These are phyloP conservation scores for Kodamaea leandrae DNA, from an alignment of 805 yeast species.

Conservation along the genomic window DNA sequence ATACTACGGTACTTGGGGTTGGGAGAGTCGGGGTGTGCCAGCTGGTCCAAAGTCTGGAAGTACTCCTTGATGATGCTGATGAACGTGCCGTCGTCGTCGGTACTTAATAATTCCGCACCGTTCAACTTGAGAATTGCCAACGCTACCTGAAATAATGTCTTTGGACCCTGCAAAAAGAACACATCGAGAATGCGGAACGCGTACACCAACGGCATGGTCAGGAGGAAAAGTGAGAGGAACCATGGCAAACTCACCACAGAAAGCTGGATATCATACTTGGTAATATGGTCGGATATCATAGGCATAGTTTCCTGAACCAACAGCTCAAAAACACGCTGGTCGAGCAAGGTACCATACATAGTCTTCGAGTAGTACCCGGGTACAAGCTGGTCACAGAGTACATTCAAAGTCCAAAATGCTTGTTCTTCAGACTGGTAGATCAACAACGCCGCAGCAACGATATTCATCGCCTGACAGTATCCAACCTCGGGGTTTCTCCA, in stretches of 20 bases:
- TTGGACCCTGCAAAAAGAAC: conserved; percentile 85
- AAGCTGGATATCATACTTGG: conserved; percentile 77
- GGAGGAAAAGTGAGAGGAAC: conserved; percentile 87
- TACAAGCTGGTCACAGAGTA: conserved; percentile 76
- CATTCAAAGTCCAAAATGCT: conserved; percentile 88
- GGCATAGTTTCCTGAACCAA: conserved; percentile 91
- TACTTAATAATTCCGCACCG: conserved; percentile 75
- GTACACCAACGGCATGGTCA: conserved; percentile 90
- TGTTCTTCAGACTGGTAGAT: conserved; percentile 94
- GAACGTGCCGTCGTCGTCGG: conserved; percentile 91
- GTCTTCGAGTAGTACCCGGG: conserved; percentile 97
- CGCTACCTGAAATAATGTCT: conserved; percentile 87
- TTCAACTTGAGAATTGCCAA: conserved; percentile 85
- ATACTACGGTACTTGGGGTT: conserved; percentile 63
- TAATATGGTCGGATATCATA: conserved; percentile 76
- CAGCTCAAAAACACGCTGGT: conserved; percentile 90
- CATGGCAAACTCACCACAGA: conserved; percentile 94
- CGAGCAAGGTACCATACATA: conserved; percentile 94
- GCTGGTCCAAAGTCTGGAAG: conserved; percentile 71
- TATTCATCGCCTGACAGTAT: conserved; percentile 98
- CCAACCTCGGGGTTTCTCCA: conserved; percentile 98
- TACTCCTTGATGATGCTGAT: conserved; percentile 81
- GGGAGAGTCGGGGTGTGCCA: conserved; percentile 71
- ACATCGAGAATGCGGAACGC: conserved; percentile 91
- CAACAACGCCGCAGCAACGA: conserved; percentile 74